A percentile compares a stretch with the other conserved stretches of the same genome.
Conservation (phyloP, 257 asterid genomes). For the Leonotis leonurus region DNA sequence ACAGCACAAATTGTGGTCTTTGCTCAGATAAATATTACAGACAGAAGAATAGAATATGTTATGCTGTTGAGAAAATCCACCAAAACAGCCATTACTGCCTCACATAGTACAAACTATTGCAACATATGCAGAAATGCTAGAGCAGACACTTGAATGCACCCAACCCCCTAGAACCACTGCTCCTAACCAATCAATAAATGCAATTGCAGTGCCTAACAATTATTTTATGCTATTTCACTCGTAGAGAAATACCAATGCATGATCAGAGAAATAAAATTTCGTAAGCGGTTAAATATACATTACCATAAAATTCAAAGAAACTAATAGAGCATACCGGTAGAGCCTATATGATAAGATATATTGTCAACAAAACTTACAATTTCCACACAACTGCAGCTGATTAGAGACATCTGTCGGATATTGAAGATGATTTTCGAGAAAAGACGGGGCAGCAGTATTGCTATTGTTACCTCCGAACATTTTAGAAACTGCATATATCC, state of each 20-base stretch:
- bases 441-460: constrained; percentile 37
- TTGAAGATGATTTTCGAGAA: constrained; percentile 40
- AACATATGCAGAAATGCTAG: background rate
- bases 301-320: background rate
- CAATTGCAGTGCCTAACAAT: background rate
- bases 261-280: background rate
- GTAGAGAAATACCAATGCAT: background rate
- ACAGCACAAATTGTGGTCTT: background rate
- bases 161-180: background rate
- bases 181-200: background rate
- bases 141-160: background rate
- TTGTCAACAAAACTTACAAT: constrained; percentile 38
- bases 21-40: background rate
- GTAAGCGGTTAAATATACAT: background rate
- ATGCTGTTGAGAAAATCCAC: no score
- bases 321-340: background rate
- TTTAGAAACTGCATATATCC: constrained; percentile 5
- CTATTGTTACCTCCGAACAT: constrained; percentile 64
- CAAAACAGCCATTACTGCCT: background rate
- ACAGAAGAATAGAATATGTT: no score
- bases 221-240: background rate
- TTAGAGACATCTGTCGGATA: constrained; percentile 45
- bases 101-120: background rate
- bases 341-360: background rate
- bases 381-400: constrained; percentile 61